Conservation (phyloP, 768 basidiomycete species). For the Tulasnella sp. region DNA sequence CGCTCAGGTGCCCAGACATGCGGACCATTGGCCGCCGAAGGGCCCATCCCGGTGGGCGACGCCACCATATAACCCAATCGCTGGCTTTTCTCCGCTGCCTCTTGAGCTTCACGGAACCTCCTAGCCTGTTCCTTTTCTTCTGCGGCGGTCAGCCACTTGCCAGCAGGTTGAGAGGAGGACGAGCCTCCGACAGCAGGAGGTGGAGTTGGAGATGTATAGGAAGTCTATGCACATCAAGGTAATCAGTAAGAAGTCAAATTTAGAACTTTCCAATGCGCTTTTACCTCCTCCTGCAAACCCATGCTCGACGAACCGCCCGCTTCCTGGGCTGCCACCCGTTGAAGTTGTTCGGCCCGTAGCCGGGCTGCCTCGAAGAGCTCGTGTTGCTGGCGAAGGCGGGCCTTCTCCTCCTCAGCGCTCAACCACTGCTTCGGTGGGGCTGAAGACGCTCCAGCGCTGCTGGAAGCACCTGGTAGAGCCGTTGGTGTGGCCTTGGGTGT, state of each 20-base stretch:
- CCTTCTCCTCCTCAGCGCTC: constrained; percentile 77
- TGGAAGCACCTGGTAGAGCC: background rate
- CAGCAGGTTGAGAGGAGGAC: background rate
- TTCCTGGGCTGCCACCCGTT: background rate
- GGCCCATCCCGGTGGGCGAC: too few species aligned
- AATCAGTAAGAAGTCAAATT: background rate
- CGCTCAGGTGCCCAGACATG: background rate
- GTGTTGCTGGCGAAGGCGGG: constrained; percentile 63
- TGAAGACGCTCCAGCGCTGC: background rate
- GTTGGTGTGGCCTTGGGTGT: constrained; percentile 3
- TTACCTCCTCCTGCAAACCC: background rate
- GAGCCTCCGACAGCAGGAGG: constrained; percentile 9
- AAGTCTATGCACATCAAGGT: background rate
- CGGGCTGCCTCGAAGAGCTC: constrained; percentile 32
- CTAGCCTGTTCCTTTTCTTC: constrained; percentile 36
- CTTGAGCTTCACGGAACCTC: constrained; percentile 36
- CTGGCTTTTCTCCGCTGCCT: constrained; percentile 22
- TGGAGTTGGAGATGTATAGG: background rate
- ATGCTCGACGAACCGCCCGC: background rate
- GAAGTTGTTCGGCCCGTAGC: background rate
- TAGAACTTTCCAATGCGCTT: too few species aligned
- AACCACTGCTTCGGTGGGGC: constrained; percentile 53
- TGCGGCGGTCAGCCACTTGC: constrained; percentile 36
- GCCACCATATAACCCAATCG: background rate
- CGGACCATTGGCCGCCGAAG: background rate